Conservation (phyloP, 2,329 filamentous ascomycete species). For the Uncinocarpus reesii region DNA sequence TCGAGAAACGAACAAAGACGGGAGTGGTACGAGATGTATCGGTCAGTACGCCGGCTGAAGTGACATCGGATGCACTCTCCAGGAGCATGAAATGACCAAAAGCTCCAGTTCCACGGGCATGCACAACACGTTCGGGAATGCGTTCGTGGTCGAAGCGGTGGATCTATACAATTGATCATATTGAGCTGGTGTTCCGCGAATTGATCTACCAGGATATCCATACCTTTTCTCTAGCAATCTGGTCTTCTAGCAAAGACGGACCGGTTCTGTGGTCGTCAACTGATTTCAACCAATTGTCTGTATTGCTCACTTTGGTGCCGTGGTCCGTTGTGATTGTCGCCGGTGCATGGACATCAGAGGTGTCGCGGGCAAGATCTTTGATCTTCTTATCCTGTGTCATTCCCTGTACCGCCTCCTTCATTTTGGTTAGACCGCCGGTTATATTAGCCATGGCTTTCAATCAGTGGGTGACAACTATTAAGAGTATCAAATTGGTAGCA, state of each 20-base stretch:
- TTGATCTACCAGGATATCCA: no score
- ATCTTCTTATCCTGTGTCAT: slow-evolving; percentile 42
- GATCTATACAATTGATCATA: slow-evolving; percentile 27
- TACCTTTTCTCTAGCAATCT: slow-evolving; percentile 63
- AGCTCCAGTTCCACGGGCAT: slow-evolving; percentile 54
- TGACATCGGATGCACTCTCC: slow-evolving; percentile 54
- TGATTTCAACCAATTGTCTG: slow-evolving; percentile 67
- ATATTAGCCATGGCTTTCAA: slow-evolving; percentile 2
- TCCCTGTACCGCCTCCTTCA: slow-evolving; percentile 20
- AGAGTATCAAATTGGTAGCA: neutral
- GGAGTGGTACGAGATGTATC: slow-evolving; percentile 56
- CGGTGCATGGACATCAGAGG: slow-evolving; percentile 48
- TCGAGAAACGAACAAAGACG: slow-evolving; percentile 66
- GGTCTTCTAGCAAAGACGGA: slow-evolving; percentile 60
- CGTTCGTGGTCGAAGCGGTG: slow-evolving; percentile 64
- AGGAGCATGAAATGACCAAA: slow-evolving; percentile 58
- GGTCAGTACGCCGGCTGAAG: slow-evolving; percentile 53
- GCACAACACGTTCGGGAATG: slow-evolving; percentile 58
- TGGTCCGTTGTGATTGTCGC: slow-evolving; percentile 63
- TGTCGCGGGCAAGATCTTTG: slow-evolving; percentile 50
- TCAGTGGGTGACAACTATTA: no score
- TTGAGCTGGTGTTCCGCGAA: neutral
- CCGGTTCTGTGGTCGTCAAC: slow-evolving; percentile 54
- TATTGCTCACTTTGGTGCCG: slow-evolving; percentile 61
- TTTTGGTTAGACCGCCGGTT: slow-evolving; percentile 23